Conservation (phyloP, 257 asterid genomes). For the Euphrasia confusa region DNA sequence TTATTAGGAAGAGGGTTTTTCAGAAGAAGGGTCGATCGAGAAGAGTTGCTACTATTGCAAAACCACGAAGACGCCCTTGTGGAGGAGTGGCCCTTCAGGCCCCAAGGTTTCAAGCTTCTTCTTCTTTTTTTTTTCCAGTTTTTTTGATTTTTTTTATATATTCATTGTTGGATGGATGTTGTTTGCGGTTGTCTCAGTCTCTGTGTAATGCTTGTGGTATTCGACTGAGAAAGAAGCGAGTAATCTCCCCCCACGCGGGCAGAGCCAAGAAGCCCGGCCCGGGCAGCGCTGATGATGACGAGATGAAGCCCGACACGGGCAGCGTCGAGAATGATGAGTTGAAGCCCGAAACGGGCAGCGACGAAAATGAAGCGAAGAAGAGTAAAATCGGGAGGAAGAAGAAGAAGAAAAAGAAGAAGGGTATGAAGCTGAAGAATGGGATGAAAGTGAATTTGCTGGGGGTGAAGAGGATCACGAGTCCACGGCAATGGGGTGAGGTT, state of each 20-base stretch:
- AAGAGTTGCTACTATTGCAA: constrained; percentile 55
- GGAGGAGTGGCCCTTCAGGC: constrained; percentile 79
- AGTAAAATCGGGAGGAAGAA: constrained; percentile 24
- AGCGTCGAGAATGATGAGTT: constrained; percentile 8
- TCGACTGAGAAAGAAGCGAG: constrained; percentile 52
- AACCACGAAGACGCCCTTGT: constrained; percentile 65
- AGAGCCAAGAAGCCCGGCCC: too few species aligned
- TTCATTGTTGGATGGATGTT: neutral
- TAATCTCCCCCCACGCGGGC: constrained; percentile 1
- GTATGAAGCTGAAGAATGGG: constrained; percentile 20
- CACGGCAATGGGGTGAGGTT: constrained; percentile 49
- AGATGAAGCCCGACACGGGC: neutral
- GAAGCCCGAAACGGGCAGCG: constrained; percentile 17
- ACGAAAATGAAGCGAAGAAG: constrained; percentile 18
- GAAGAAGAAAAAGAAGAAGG: constrained; percentile 25
- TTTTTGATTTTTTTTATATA: too few species aligned
- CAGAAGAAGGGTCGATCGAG: constrained; percentile 21
- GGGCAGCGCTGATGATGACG: too few species aligned
- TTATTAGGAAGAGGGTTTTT: constrained; percentile 34
- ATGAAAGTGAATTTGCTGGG: constrained; percentile 41
- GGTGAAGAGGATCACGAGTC: constrained; percentile 26
- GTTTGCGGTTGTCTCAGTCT: constrained; percentile 34
- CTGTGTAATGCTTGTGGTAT: constrained; percentile 83
- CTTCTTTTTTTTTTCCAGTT: too few species aligned
- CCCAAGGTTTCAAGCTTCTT: constrained; percentile 42